Conservation (phyloP, 2,329 filamentous ascomycete species). For the Fusarium chaquense region DNA sequence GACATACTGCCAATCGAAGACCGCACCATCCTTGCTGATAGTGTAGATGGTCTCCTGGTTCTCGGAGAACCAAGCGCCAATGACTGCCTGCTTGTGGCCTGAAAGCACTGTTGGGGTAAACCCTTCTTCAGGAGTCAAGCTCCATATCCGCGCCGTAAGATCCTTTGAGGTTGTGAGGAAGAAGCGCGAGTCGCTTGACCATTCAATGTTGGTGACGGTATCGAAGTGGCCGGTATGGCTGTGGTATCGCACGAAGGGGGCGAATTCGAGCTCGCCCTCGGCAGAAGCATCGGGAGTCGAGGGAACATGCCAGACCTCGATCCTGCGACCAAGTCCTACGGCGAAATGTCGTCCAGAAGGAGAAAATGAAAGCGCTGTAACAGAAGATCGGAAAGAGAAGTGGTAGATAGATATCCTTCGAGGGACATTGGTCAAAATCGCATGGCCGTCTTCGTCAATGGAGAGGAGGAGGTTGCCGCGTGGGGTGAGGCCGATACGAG, state of each 20-base stretch:
- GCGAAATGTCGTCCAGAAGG: conserved; percentile 92
- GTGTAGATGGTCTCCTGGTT: conserved; percentile 97
- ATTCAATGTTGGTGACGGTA: conserved; percentile 85
- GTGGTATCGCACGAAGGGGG: conserved; percentile 90
- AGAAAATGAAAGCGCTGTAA: conserved; percentile 89
- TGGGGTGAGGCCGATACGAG: conserved; percentile 87
- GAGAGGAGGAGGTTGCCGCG: conserved; percentile 92
- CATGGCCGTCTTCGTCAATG: conserved; percentile 92
- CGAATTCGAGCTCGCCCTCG: conserved; percentile 90
- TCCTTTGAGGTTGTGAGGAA: conserved; percentile 94
- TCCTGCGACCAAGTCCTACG: conserved; percentile 84
- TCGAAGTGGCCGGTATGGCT: conserved; percentile 92
- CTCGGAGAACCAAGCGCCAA: conserved; percentile 96
- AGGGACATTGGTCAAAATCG: conserved; percentile 90
- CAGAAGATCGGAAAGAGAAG: conserved; percentile 90
- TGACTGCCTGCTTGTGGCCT: conserved; percentile 89
- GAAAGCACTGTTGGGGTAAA: conserved; percentile 91
- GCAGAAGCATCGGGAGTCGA: conserved; percentile 84
- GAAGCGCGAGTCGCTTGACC: conserved; percentile 96
- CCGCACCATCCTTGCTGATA: conserved; percentile 94
- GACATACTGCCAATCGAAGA: conserved; percentile 93
- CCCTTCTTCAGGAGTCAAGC: conserved; percentile 84
- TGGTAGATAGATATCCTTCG: conserved; percentile 90
- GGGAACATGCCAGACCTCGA: conserved; percentile 97
- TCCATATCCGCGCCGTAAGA: conserved; percentile 95